These are phyloP conservation scores for Babjeviella inositovora DNA, from an alignment of 805 yeast species.

Conservation along the genomic window DNA sequence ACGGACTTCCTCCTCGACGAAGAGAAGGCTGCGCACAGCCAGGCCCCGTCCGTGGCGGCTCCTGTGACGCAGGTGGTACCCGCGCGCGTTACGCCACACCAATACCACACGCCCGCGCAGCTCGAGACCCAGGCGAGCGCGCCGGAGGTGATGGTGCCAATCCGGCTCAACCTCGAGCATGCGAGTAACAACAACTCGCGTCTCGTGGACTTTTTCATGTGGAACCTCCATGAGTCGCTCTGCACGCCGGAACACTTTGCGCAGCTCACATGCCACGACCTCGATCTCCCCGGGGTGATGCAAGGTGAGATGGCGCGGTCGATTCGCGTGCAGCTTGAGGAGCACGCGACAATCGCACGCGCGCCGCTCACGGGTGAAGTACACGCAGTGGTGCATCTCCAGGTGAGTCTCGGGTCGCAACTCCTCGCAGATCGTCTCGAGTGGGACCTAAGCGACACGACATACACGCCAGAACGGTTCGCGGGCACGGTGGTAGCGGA, in stretches of 20 bases:
- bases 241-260: constrained; percentile 68
- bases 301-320: constrained; percentile 52
- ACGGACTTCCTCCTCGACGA: constrained; percentile 18
- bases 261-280: constrained; percentile 59
- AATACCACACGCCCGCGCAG: constrained; percentile 2
- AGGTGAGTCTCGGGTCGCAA: constrained; percentile 70
- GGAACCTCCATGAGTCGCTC: constrained; percentile 54
- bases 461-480: constrained; percentile 66
- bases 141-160: constrained; percentile 41
- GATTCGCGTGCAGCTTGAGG: constrained; percentile 78
- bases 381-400: constrained; percentile 67
- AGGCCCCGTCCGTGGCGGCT: constrained; percentile 14
- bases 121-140: constrained; percentile 16
- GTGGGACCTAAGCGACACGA: constrained; percentile 59
- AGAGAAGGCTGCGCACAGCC: constrained; percentile 10
- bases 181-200: constrained; percentile 24
- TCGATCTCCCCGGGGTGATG: constrained; percentile 58
- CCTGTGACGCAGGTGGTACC: constrained; percentile 11
- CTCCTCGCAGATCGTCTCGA: constrained; percentile 86
- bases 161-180: constrained; percentile 44
- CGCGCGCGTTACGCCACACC: neutral
- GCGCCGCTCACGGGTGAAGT: constrained; percentile 54
- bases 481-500: constrained; percentile 74
- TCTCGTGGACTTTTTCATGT: constrained; percentile 52
- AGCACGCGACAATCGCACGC: constrained; percentile 44